Base-by-base conservation (phyloP, 2,329 filamentous ascomycete genomes). In the Paraphoma chrysanthemicola region DNA sequence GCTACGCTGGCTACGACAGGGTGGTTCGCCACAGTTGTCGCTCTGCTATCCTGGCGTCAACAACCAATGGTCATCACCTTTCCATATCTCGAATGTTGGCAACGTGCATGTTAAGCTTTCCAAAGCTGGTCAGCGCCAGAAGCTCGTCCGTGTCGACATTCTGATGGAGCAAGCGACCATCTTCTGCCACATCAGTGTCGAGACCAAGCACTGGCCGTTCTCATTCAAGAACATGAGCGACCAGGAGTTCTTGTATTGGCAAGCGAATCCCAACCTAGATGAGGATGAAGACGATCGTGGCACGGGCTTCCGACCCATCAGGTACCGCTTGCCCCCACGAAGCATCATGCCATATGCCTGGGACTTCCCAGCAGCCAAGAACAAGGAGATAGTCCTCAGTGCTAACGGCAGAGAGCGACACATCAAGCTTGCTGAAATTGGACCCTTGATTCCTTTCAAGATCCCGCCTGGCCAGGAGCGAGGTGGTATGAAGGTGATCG, bases 301-400 rank as follows among this genome's bases (percentile, higher is more conserved):
- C 54, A 93, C 91, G 51, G 92, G 92, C 4, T 99, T 95, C 92
- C 90, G 91, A 62, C 93, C 93, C 2, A 92, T 99, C 59, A 86
- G 92, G 51, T 99, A 99, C 78, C 90, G 94, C 31, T 82, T 99
- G 30, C 96, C 96, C 2, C 89, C 94, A 11, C 86, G 95, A 57
- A 98, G 94, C 77, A 97, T 99, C 77, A 99, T 99, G 95, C 95
- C 96, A 0, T 99, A 99, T 71, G 94, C 95, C 1, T 99, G 95
- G 95, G 96, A 99, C 73, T 99, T 97, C 78, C 96, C 95, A 1
- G 94, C 95, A 1, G 93, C 93, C n/a, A 97, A 96, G 79, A 90
- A 92, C 79, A 96, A 95, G 70, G 95, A 97, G 74, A 86, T 99
- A 39, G 88, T 98, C 48, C 87, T 99, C 71, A 88, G 83, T 51